Evolutionary conservation across 345 rosid species (phyloP), one percentile per base, ranked within the genome.

Genomic region (Syzygium oleosum): DNA sequence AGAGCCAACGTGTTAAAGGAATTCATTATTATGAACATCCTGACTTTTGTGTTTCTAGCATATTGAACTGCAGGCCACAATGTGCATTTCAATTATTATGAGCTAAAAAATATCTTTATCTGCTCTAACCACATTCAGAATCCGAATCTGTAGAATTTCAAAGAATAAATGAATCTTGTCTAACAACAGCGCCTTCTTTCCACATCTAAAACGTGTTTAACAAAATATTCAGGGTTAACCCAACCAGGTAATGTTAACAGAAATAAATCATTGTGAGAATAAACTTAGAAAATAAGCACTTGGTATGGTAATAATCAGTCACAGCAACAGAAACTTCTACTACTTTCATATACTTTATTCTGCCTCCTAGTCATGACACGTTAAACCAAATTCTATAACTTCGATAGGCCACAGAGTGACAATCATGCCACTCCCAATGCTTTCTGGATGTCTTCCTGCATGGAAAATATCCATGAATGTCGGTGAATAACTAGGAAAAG

Each of bases 371-470:
- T 73, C 80, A 4, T 19, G 49, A 73, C 80, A 38, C 4, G 14
- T 38, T 19, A 19, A 73, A 38, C 43, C 23, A 4, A 65, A 43
- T 65, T 65, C 38, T 65, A 6, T 65, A 17, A 65, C 43, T 8
- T 65, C 5, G 49, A 52, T 27, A 27, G 59, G 86, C 58, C 86
- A 84, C 61, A 13, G 61, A 84, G 61, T 84, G 59, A 84, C 58
- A 51, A 38, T 85, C 61, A 88, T 80, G 49, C 86, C 85, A 21
- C 17, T 84, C 93, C 96, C 90, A 96, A 59, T 77, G 95, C 97
- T 91, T 94, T 94, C 95, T 91, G 94, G 92, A 94, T 89, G 88
- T 92, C 94, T 41, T 88, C 91, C 98, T 96, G 96, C 52, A 34
- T 73, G 73, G 80, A 17, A 51, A 12, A 49, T 59, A 31, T 46